Conservation (phyloP, 176 grass and related monocot genomes). For the Elaeis guineensis region DNA sequence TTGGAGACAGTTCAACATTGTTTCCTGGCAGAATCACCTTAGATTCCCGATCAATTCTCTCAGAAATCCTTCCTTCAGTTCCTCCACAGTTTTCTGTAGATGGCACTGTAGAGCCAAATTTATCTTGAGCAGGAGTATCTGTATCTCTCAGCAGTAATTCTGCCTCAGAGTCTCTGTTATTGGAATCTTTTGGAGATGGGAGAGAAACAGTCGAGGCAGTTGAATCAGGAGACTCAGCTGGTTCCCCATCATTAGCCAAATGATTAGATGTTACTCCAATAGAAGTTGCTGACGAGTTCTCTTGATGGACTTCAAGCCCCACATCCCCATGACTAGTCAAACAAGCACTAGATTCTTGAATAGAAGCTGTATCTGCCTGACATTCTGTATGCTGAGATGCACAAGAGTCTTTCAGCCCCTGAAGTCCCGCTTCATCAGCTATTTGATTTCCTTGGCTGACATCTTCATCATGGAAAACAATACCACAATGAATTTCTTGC, state of each 20-base stretch:
- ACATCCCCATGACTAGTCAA: constrained; percentile 33
- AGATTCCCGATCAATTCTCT: constrained; percentile 24
- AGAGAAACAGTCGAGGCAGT: constrained; percentile 12
- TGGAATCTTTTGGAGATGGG: constrained; percentile 25
- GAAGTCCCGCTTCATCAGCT: neutral
- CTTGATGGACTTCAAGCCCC: constrained; percentile 5
- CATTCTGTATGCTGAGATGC: constrained; percentile 10
- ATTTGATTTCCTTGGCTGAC: constrained; percentile 17
- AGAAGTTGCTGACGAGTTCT: constrained; percentile 19
- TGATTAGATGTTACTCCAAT: constrained; percentile 49
- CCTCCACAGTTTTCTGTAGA: constrained; percentile 20
- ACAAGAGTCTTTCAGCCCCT: neutral
- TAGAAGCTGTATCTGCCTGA: constrained; percentile 22
- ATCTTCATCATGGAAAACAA: constrained; percentile 24
- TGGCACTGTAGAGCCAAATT: constrained; percentile 12
- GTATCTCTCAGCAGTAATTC: constrained; percentile 7
- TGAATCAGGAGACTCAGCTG: constrained; percentile 2
- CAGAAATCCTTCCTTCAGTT: constrained; percentile 24
- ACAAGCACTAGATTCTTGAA: constrained; percentile 35
- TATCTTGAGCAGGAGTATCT: constrained; percentile 3
- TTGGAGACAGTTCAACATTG: constrained; percentile 28
- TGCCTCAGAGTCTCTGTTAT: constrained; percentile 12
- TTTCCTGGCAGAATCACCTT: constrained; percentile 10
- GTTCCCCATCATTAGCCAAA: constrained; percentile 25
- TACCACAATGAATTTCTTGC: constrained; percentile 21